Base-by-base conservation (phyloP, 306 rosid species). In the Benincasa hispida region DNA sequence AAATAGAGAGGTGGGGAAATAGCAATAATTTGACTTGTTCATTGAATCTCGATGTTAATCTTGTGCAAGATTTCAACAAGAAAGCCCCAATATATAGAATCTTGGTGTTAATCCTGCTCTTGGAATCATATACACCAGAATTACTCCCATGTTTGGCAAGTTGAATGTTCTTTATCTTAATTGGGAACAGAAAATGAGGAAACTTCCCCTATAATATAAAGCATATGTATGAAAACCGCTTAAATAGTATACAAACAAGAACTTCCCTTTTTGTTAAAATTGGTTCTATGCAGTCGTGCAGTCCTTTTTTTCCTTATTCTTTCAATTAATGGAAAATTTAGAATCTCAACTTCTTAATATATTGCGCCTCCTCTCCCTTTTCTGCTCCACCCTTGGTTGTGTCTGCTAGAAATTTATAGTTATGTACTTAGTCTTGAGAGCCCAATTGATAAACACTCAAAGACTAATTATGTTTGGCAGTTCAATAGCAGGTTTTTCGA, bases 131-230 rank as follows among this genome's bases (percentile, higher is more conserved):
- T 59, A 83, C 91, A 54, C 96, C 97, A 19, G 97, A 85, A 84
- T 94, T 97, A 67, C 99, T 94, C 47, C 95, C 91, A 69, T 94
- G 99, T 75, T 89, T 92, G 72, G 75, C 86, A 63, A 15, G 76
- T 18, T 87, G 78, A 53, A 91, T 87, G 78, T 94, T 89, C 69
- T 79, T 83, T 5, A 92, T 81, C 79, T 88, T 97, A 61, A 94
- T 80, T 12, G 97, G 97, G 37, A 90, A 81, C 8, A 83, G 87
- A 2, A 24, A 77, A 68, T 93, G 89, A 18, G 88, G 87, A 18
- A 78, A 86, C 47, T 90, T 92, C 34, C 98, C 98, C 98, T 90
- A 55, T 73, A 72, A 19, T 32, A 15, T 12, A 37, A 22, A 48
- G n/a, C 24, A 63, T 18, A 30, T 50, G 8, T 10, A 51, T 19